Evolutionary conservation across 768 basidiomycete species (phyloP).

Genomic region (Stropharia rugosoannulata): DNA sequence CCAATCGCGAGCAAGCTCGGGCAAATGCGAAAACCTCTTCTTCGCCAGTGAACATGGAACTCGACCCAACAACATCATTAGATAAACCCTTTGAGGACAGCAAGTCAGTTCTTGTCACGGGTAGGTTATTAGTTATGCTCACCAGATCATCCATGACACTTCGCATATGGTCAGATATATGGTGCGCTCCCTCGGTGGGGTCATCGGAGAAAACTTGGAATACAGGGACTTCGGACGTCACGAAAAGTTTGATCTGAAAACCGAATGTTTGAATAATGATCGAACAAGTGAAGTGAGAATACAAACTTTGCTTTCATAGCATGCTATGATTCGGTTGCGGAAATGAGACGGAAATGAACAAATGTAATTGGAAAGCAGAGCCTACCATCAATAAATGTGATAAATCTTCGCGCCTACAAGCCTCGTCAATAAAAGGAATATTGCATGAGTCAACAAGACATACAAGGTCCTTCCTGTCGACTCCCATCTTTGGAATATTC

Average conservation of each 20-base stretch:
- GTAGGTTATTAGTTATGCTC: constrained; percentile 11
- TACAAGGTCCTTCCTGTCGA: constrained; percentile 86
- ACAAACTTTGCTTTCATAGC: constrained; percentile 85
- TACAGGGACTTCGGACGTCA: constrained; percentile 91
- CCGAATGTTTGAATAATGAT: neutral
- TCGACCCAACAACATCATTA: constrained; percentile 71
- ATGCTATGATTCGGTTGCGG: constrained; percentile 45
- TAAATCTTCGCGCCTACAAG: constrained; percentile 84
- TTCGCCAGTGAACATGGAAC: constrained; percentile 93
- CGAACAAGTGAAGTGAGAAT: neutral
- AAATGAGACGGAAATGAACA: neutral
- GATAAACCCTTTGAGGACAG: constrained; percentile 62
- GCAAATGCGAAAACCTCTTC: constrained; percentile 98
- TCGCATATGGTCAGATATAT: constrained; percentile 83
- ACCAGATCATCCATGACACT: constrained; percentile 97
- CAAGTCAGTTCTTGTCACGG: neutral
- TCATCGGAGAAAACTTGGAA: constrained; percentile 88
- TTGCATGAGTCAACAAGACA: constrained; percentile 10
- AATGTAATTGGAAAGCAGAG: constrained; percentile 11
- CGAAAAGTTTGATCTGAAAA: constrained; percentile 80
- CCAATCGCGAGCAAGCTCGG: constrained; percentile 83
- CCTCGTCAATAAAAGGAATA: neutral
- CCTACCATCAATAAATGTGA: constrained; percentile 93
- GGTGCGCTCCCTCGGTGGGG: constrained; percentile 30
- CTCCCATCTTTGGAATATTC: constrained; percentile 85